phyloP scores from a whole-genome alignment of 306 rosid genomes.

The Lagenaria siceraria region DNA sequence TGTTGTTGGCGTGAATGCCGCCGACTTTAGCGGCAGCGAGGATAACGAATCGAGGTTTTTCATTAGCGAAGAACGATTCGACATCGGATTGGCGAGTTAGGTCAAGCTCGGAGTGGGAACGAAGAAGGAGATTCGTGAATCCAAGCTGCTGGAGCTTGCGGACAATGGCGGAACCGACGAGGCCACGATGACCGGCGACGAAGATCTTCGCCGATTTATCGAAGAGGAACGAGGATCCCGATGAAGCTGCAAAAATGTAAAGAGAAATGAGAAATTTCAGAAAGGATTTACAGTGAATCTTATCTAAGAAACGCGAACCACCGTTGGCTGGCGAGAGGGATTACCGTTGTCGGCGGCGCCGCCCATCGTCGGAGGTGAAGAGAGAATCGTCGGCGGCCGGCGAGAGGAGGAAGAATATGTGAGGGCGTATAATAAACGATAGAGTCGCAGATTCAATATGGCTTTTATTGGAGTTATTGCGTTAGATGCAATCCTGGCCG shows the following conservation, averaged over 20 bases:
- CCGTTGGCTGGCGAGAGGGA: slow-evolving; percentile 9
- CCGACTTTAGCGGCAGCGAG: slow-evolving; percentile 99
- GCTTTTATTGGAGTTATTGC: not conserved
- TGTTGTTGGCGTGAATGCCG: slow-evolving; percentile 91
- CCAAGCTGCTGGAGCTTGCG: slow-evolving; percentile 63
- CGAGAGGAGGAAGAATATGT: not conserved
- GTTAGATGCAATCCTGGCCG: not conserved
- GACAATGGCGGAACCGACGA: slow-evolving; percentile 86
- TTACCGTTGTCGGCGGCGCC: slow-evolving; percentile 41
- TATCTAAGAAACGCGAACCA: not conserved
- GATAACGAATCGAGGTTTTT: slow-evolving; percentile 61
- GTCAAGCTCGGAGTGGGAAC: slow-evolving; percentile 66
- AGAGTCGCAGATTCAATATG: not conserved
- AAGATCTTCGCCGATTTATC: slow-evolving; percentile 79
- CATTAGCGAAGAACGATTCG: slow-evolving; percentile 69
- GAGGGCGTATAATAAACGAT: slow-evolving; percentile 2
- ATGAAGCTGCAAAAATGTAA: slow-evolving; percentile 20
- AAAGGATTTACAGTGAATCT: slow-evolving; percentile 5
- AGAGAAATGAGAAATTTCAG: not conserved
- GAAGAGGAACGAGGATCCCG: slow-evolving; percentile 31
- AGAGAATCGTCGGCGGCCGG: not conserved
- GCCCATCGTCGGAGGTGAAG: slow-evolving; percentile 35
- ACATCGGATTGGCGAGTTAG: slow-evolving; percentile 79
- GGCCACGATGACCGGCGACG: slow-evolving; percentile 93
- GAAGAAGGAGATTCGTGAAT: slow-evolving; percentile 51